Percentiles rank a stretch among this genome's conserved stretches.
Conservation (phyloP, 169 alveolate species). For the Plasmodium relictum region DNA sequence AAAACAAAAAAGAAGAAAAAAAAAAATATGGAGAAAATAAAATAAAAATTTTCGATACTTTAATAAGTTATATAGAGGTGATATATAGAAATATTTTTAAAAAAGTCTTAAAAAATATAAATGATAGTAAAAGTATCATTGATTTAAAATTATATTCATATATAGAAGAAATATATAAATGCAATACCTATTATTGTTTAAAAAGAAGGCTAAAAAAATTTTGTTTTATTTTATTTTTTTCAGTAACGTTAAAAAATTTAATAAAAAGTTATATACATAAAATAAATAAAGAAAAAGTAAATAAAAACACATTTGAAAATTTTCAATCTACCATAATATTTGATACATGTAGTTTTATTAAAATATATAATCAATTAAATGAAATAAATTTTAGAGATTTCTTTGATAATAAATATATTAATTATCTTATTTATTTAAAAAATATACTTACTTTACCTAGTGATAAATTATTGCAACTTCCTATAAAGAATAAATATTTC, state of each 20-base stretch:
- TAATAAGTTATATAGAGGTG: constrained; percentile 45
- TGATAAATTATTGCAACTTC: constrained; percentile 21
- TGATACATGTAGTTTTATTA: constrained; percentile 73
- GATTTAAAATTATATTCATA: constrained; percentile 61
- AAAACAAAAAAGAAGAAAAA: constrained; percentile 6
- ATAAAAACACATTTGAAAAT: constrained; percentile 38
- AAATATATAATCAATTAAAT: constrained; percentile 53
- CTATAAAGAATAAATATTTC: constrained; percentile 46
- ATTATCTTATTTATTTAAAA: constrained; percentile 42
- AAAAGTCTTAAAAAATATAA: constrained; percentile 56
- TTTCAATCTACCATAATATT: constrained; percentile 67
- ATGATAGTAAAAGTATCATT: constrained; percentile 50
- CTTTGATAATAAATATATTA: constrained; percentile 47
- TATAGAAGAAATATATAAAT: constrained; percentile 42
- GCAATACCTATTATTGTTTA: constrained; percentile 54
- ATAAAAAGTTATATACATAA: constrained; percentile 62
- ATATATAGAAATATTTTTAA: constrained; percentile 65
- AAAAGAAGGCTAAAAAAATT: constrained; percentile 52
- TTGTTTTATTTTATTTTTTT: constrained; percentile 56
- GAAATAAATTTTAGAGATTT: constrained; percentile 44
- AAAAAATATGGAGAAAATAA: constrained; percentile 9
- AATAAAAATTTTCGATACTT: constrained; percentile 8
- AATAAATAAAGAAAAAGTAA: constrained; percentile 59
- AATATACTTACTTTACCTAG: constrained; percentile 50
- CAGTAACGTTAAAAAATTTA: constrained; percentile 69